Evolutionary conservation across 2,329 filamentous ascomycete species (phyloP).

Genomic region (Blastomyces parvus): DNA sequence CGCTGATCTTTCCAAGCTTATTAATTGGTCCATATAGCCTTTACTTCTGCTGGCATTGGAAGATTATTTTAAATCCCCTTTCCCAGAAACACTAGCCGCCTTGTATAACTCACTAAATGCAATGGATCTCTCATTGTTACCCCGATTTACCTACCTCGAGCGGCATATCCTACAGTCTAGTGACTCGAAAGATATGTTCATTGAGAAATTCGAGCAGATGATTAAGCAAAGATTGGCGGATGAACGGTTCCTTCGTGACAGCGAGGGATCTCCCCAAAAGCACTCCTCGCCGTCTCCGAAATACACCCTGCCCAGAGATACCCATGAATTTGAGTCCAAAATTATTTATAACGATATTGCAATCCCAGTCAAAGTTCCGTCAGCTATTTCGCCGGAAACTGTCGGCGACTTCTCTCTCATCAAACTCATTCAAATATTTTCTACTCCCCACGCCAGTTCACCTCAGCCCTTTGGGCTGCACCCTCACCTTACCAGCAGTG

Average conservation of each 20-base stretch:
- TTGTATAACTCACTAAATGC: constrained; percentile 88
- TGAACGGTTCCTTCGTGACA: constrained; percentile 37
- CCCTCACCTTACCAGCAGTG: constrained; percentile 86
- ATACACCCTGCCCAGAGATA: constrained; percentile 79
- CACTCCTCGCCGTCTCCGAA: constrained; percentile 43
- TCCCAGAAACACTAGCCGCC: constrained; percentile 74
- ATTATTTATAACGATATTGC: constrained; percentile 95
- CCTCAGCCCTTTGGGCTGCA: constrained; percentile 80
- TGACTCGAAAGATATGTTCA: constrained; percentile 90
- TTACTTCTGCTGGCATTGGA: constrained; percentile 82
- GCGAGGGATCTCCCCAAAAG: constrained; percentile 34
- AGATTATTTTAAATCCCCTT: constrained; percentile 90
- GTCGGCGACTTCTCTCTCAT: constrained; percentile 96
- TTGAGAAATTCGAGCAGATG: constrained; percentile 96
- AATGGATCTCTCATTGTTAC: constrained; percentile 95
- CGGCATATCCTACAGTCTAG: constrained; percentile 77
- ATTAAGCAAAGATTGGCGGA: constrained; percentile 70
- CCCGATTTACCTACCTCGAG: constrained; percentile 72
- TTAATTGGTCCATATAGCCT: constrained; percentile 47
- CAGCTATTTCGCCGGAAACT: constrained; percentile 85
- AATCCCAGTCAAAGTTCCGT: constrained; percentile 92
- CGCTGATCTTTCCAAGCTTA: not conserved
- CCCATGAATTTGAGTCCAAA: constrained; percentile 92
- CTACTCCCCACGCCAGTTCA: constrained; percentile 67
- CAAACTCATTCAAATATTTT: constrained; percentile 93